Base-by-base conservation (phyloP, 306 rosid genomes). In the Cucurbita argyrosperma region DNA sequence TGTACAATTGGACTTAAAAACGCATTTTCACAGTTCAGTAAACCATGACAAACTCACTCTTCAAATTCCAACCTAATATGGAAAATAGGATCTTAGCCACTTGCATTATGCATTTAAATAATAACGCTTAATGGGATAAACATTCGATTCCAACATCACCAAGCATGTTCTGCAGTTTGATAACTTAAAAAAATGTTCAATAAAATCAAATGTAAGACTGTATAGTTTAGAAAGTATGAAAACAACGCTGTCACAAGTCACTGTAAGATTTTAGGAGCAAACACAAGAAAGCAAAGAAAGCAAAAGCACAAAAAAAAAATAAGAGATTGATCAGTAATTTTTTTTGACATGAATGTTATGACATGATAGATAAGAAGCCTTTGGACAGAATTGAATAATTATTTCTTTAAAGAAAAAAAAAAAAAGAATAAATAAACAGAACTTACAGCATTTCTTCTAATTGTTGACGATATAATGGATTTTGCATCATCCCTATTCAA, bases 371-470 rank as follows among this genome's bases (percentile, higher is more conserved):
- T 43, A 40, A 13, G 19, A 73, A 19, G 18, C 15, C 54, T 26
- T 47, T 26, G 43, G 23, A 69, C 8, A 69, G 43, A 69, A 69
- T 26, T 6, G 47, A 46, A 46, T 45, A 45, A 21, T 46, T 64
- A 40, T 16, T 40, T 46, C 21, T 38, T 43, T 13, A 72, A 30
- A 30, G 21, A 6, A 39, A 37, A 52, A 46, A 46, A 63, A 42
- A 40, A 68, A 4, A 37, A 30, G 35, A 68, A 75, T 15, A 75
- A 16, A 50, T 19, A 69, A 69, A 49, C 38, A 47, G 66, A 80
- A 83, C 97, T 88, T 83, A 94, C 97, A 94, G 84, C 99, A 94
- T 94, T 78, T 84, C 96, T 85, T 94, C 96, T 50, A 94, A 94
- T 83, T 91, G 99, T 76, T 91, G 90, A 55, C 99, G 97, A 81